Percentiles rank a stretch among this genome's conserved stretches.
Evolutionary conservation across 2,329 filamentous ascomycete species (phyloP).

Genomic region (Hirsutella thompsonii): DNA sequence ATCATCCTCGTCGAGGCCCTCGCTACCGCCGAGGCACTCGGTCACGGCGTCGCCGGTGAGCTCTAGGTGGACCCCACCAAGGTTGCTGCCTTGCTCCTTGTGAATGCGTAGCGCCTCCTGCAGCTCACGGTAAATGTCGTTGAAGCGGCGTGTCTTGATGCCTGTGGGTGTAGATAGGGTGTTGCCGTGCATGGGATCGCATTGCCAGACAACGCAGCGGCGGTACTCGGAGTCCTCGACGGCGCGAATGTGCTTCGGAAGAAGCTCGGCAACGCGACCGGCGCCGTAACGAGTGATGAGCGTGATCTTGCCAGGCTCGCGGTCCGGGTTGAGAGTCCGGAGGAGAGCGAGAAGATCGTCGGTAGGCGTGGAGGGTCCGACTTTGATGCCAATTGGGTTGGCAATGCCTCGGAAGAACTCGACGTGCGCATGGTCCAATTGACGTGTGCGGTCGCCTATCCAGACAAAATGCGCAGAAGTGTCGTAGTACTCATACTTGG

Average conservation of each 20-base stretch:
- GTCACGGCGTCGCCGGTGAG: slow-evolving; percentile 93
- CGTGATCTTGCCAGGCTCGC: slow-evolving; percentile 85
- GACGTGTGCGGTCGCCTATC: slow-evolving; percentile 93
- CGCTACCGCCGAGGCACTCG: slow-evolving; percentile 85
- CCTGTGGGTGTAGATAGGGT: slow-evolving; percentile 56
- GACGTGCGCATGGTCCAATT: slow-evolving; percentile 85
- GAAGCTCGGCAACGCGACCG: slow-evolving; percentile 56
- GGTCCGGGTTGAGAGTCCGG: slow-evolving; percentile 68
- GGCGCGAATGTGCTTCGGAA: slow-evolving; percentile 77
- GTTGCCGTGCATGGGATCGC: slow-evolving; percentile 96
- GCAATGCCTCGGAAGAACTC: slow-evolving; percentile 95
- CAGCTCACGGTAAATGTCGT: slow-evolving; percentile 79
- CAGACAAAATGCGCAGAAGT: slow-evolving; percentile 95
- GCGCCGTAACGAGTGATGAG: slow-evolving; percentile 93
- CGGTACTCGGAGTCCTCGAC: slow-evolving; percentile 66
- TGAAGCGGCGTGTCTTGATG: slow-evolving; percentile 87
- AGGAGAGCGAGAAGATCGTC: slow-evolving; percentile 69
- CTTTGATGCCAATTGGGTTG: slow-evolving; percentile 94
- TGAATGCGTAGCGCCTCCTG: slow-evolving; percentile 76
- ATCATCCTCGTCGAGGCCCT: slow-evolving; percentile 77
- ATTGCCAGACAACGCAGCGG: slow-evolving; percentile 78
- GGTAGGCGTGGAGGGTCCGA: slow-evolving; percentile 72
- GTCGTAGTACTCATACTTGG: slow-evolving; percentile 66
- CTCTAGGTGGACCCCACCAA: slow-evolving; percentile 91
- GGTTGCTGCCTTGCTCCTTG: slow-evolving; percentile 67